Evolutionary conservation across 2,329 filamentous ascomycete genomes (phyloP), one percentile per base, ranked within the genome.

Genomic region (Colletotrichum australisinense): DNA sequence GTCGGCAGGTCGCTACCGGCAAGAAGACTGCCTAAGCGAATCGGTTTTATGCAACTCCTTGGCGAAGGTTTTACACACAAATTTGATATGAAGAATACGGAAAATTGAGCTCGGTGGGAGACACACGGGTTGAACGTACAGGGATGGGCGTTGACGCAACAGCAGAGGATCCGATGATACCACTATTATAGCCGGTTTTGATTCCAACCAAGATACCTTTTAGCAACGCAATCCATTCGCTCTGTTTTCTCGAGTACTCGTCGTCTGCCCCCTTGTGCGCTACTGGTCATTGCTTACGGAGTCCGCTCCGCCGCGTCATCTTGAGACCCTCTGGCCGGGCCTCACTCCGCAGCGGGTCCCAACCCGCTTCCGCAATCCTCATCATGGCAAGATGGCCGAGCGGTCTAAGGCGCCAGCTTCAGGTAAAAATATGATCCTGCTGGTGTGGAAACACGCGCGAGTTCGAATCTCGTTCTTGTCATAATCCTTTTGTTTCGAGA

Each of bases 11-110:
- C 22, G 79, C 76, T 5, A 75, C 77, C 3, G 73, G 66, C 38
- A 81, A 81, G 75, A 83, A 83, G 78, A 79, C 78, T 7, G 63
- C 60, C 11, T 75, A 42, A 60, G 35, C 7, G 5, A 19, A 0
- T 16, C n/a, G 14, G 35, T 2, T 16, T 5, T 2, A 38, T 12
- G 1, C 1, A 19, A 5, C 11, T 1, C 1, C 16, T 16, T 5
- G 9, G 1, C 35, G 9, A 12, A 24, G 2, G 24, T 49, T 8
- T 1, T 3, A 5, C 35, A 3, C 9, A 24, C 7, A 14, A 16
- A 2, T 6, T 1, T 11, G 30, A 2, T 6, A 5, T 35, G 46
- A 28, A 24, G 9, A 6, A 49, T 3, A 49, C 22, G 60, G 24
- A 4, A 22, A 9, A 4, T 26, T 16, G 1, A n/a, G 26, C 19